Evolutionary conservation across 495 filamentous ascomycete genomes (phyloP).

Genomic region (Tuber indicum): DNA sequence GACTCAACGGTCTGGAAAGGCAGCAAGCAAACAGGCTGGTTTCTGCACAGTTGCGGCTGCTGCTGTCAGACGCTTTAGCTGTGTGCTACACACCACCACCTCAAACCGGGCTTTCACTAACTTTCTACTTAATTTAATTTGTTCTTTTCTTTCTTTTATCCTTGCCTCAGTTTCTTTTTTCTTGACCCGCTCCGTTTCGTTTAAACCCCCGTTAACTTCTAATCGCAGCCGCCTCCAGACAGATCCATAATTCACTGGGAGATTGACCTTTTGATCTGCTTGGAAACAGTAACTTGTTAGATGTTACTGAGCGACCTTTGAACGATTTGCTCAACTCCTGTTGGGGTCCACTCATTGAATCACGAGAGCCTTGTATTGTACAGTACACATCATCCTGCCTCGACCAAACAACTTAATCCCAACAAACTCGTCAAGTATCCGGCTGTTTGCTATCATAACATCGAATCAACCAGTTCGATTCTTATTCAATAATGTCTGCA

Average conservation of each 20-base stretch:
- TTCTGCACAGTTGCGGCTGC: neutral
- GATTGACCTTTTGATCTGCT: neutral
- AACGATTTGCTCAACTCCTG: neutral
- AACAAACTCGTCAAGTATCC: neutral
- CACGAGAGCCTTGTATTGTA: neutral
- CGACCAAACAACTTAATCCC: neutral
- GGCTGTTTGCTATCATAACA: neutral
- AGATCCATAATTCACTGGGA: neutral
- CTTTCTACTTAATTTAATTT: neutral
- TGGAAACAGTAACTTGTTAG: neutral
- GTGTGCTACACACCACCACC: conserved; percentile 1
- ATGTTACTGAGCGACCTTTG: neutral
- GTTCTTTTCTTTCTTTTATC: neutral
- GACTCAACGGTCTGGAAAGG: neutral
- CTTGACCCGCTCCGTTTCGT: neutral
- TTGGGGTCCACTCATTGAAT: neutral
- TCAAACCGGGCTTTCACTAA: neutral
- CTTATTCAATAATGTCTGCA: conserved; percentile 23
- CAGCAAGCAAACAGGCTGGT: neutral
- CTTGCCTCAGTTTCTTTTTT: neutral
- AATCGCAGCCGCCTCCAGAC: neutral
- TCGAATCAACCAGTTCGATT: neutral
- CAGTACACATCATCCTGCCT: neutral
- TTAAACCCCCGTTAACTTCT: neutral
- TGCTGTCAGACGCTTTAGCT: neutral